A percentile compares a stretch with the other conserved stretches of the same genome.
These are phyloP conservation scores for Buxus sempervirens DNA, from an alignment of 164 flowering plant genomes.

Conservation along the genomic window DNA sequence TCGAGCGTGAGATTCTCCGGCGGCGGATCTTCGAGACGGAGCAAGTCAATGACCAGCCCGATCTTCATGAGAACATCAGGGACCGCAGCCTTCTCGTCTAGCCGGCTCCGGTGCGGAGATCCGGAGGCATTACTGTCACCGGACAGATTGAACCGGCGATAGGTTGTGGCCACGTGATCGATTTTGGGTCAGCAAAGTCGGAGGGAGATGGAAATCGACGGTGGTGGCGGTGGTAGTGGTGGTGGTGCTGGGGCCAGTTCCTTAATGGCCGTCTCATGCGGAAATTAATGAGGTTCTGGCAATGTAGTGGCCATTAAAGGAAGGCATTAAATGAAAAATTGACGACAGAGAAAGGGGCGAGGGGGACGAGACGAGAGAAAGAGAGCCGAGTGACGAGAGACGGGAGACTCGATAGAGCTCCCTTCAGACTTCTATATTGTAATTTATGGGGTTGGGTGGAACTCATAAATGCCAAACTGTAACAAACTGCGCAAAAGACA, in stretches of 20 bases:
- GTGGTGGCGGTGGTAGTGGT: slow-evolving; percentile 16
- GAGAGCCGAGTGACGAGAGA: no score
- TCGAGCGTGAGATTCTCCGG: slow-evolving; percentile 42
- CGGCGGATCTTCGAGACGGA: slow-evolving; percentile 64
- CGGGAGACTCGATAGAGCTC: no score
- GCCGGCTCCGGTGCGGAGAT: slow-evolving; percentile 88
- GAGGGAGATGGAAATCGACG: slow-evolving; percentile 20
- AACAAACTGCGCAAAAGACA: no score
- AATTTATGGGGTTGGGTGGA: no score
- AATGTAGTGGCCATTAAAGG: slow-evolving; percentile 6
- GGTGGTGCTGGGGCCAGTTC: slow-evolving; percentile 11
- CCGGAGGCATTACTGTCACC: slow-evolving; percentile 95
- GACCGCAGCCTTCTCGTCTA: slow-evolving; percentile 49
- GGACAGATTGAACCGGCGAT: slow-evolving; percentile 56
- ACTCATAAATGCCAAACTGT: no score
- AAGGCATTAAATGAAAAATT: slow-evolving; percentile 17
- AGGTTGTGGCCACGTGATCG: slow-evolving; percentile 10
- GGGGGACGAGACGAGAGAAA: no score
- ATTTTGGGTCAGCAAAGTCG: background rate
- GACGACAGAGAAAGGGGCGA: slow-evolving; percentile 11
- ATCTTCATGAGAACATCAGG: slow-evolving; percentile 54
- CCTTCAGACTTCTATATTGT: no score
- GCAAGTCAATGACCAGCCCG: slow-evolving; percentile 77
- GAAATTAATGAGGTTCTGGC: slow-evolving; percentile 18
- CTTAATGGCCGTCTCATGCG: slow-evolving; percentile 19